Percentiles rank a stretch among this genome's conserved stretches.
phyloP scores from a whole-genome alignment of 75 land plant species.

The Picea sitchensis region DNA sequence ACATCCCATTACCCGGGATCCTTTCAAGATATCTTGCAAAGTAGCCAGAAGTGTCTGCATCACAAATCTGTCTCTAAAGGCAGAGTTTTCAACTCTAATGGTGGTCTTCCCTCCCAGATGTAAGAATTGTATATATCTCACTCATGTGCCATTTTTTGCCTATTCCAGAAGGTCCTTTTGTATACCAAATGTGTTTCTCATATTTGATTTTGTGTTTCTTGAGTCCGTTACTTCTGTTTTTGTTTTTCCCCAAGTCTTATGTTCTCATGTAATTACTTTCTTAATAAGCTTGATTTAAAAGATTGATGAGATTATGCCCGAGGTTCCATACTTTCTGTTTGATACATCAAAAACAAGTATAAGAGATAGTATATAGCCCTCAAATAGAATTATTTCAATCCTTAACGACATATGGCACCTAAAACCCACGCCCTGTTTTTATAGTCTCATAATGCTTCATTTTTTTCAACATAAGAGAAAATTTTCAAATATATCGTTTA shows the following conservation, averaged over 20 bases:
- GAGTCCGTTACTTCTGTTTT: not conserved
- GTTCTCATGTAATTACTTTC: not conserved
- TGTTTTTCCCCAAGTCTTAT: not conserved
- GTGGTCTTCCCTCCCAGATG: conserved; percentile 84
- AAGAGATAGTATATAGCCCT: not conserved
- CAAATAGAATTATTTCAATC: not conserved
- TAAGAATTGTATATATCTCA: conserved; percentile 28
- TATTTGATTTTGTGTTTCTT: conserved; percentile 1
- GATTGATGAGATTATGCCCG: not conserved
- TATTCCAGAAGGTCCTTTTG: not conserved
- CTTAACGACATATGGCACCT: not conserved
- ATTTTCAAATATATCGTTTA: too few species aligned
- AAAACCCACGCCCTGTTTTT: too few species aligned
- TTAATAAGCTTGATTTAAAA: not conserved
- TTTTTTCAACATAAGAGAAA: too few species aligned
- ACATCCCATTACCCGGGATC: not conserved
- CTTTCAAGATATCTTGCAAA: conserved; percentile 18
- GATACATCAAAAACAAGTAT: not conserved
- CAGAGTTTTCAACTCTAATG: conserved; percentile 56
- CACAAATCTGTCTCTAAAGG: conserved; percentile 55
- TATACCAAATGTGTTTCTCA: not conserved
- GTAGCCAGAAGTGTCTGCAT: conserved; percentile 82
- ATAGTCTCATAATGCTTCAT: too few species aligned
- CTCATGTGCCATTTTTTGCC: not conserved
- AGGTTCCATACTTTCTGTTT: not conserved